Conservation (phyloP, 1,284 basidiomycete genomes). For the Sphagnurus paluster region DNA sequence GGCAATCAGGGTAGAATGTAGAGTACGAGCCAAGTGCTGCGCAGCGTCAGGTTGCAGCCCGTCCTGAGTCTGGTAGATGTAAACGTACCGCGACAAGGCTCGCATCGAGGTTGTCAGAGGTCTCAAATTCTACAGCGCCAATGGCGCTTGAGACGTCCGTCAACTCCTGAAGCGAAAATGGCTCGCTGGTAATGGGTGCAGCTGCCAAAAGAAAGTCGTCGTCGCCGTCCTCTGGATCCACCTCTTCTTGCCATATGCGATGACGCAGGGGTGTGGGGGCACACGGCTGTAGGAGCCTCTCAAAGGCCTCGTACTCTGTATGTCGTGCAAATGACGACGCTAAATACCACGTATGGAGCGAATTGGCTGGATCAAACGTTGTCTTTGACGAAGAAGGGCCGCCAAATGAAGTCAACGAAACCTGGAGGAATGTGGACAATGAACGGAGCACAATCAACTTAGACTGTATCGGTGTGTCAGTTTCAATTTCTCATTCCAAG, state of each 20-base stretch:
- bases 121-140: slow-evolving; percentile 10
- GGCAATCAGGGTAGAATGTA: slow-evolving; percentile 77
- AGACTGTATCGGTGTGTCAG: slow-evolving; percentile 43
- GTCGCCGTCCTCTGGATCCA: slow-evolving; percentile 30
- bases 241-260: slow-evolving; percentile 29
- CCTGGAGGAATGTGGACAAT: slow-evolving; percentile 56
- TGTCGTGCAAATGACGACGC: slow-evolving; percentile 47
- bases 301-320: slow-evolving; percentile 51
- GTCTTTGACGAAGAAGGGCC: slow-evolving; percentile 1
- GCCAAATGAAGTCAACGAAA: slow-evolving; percentile 34
- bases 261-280: slow-evolving; percentile 4
- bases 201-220: slow-evolving; percentile 29
- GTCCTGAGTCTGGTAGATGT: not conserved
- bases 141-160: slow-evolving; percentile 19
- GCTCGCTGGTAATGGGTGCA: slow-evolving; percentile 12
- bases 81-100: slow-evolving; percentile 13
- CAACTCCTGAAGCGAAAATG: slow-evolving; percentile 43
- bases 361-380: slow-evolving; percentile 9
- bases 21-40: slow-evolving; percentile 33
- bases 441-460: slow-evolving; percentile 62
- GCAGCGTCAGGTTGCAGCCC: not conserved
- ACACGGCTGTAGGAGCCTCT: slow-evolving; percentile 33
- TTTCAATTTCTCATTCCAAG: not conserved
- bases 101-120: slow-evolving; percentile 4
- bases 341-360: slow-evolving; percentile 51